Evolutionary conservation across 805 yeast species (phyloP).

Genomic region (Starmerella bombicola): DNA sequence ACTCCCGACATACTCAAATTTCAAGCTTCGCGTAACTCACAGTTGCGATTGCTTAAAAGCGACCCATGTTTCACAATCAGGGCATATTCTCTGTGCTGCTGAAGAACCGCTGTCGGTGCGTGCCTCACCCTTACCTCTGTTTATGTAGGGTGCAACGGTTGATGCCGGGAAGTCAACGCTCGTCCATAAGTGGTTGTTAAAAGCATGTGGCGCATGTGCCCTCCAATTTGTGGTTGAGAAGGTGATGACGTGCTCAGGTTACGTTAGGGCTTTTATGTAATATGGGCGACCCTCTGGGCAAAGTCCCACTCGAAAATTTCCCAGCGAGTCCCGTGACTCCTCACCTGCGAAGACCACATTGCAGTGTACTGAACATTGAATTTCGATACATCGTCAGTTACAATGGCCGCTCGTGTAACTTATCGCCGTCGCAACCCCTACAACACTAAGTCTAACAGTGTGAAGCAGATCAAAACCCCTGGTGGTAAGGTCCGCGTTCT

Average conservation of each 20-base stretch:
- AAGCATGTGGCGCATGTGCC: no score
- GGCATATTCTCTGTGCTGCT: no score
- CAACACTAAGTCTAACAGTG: constrained; percentile 99
- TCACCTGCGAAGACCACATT: background rate
- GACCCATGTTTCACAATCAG: no score
- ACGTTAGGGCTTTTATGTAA: constrained; percentile 10
- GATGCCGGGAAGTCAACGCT: no score
- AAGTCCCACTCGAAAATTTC: background rate
- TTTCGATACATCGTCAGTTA: constrained; percentile 20
- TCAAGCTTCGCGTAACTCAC: no score
- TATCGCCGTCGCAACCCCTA: constrained; percentile 99
- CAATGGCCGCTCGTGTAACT: constrained; percentile 99
- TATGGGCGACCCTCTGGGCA: background rate
- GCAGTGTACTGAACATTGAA: background rate
- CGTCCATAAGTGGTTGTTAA: no score
- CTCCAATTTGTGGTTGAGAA: no score
- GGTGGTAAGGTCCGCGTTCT: constrained; percentile 98
- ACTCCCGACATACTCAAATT: no score
- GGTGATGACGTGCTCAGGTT: background rate
- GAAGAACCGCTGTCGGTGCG: no score
- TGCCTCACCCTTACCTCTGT: no score
- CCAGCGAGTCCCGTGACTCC: constrained; percentile 8
- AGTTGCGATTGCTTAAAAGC: no score
- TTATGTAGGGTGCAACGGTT: no score
- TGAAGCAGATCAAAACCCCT: constrained; percentile 99